Conservation (phyloP, 2,329 filamentous ascomycete species). For the Fonsecaea multimorphosa region DNA sequence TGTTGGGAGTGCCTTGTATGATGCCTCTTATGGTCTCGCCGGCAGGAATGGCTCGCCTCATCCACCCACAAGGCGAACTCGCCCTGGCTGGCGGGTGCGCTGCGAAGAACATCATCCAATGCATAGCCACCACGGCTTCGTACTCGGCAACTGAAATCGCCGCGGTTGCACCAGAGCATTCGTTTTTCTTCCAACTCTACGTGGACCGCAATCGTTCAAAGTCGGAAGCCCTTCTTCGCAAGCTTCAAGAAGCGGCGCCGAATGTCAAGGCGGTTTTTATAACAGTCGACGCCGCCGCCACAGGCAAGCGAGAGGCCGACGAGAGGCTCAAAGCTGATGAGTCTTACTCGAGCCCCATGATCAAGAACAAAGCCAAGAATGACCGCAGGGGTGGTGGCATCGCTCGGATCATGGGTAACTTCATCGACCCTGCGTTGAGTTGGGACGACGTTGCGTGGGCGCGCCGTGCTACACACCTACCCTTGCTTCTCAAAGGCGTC, state of each 20-base stretch:
- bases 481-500: constrained; percentile 63
- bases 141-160: too few relatives aligned
- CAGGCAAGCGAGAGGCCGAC: constrained; percentile 62
- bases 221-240: constrained; percentile 56
- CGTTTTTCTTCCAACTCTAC: constrained; percentile 62
- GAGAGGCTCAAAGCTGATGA: constrained; percentile 54
- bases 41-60: too few relatives aligned
- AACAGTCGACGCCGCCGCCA: constrained; percentile 63
- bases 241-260: constrained; percentile 55
- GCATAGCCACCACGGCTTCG: neutral
- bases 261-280: constrained; percentile 59
- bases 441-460: constrained; percentile 64
- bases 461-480: constrained; percentile 53
- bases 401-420: constrained; percentile 58
- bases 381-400: constrained; percentile 54
- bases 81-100: too few relatives aligned
- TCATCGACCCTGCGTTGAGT: constrained; percentile 59
- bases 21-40: too few relatives aligned
- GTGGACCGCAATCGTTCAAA: constrained; percentile 62
- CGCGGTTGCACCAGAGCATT: too few relatives aligned
- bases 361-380: constrained; percentile 36
- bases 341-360: neutral
- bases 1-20: too few relatives aligned
- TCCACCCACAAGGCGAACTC: too few relatives aligned
- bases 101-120: too few relatives aligned